Base-by-base conservation (phyloP, 257 asterid genomes). In the Jasminum sambac region DNA sequence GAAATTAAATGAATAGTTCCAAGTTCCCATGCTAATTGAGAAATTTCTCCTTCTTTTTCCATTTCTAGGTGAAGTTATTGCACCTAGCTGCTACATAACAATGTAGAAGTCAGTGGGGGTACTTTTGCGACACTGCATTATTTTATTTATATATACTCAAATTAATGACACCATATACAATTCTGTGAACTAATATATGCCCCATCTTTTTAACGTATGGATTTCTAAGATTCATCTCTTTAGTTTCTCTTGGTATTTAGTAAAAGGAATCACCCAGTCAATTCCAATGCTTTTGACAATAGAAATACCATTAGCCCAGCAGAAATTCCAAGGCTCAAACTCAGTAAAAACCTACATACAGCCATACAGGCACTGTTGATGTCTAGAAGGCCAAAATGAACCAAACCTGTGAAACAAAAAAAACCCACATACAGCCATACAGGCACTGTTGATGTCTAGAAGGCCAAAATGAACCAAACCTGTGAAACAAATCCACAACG, bases 401-500 rank as follows among this genome's bases (percentile, higher is more conserved):
- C 58, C 68, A 58, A 41, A 95, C 98, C 98, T 88, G 85, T 95
- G 98, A 78, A 95, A 95, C 38, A 89, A 79, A 78, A 61, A 1
- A 69, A 12, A n/a, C 62, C 5, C 8, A 16, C 17, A 11, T 11
- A 16, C n/a, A n/a, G n/a, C n/a, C n/a, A n/a, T n/a, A n/a, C n/a
- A n/a, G n/a, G n/a, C n/a, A n/a, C n/a, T n/a, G 11, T 64, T 16
- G 5, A 3, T 17, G 12, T 13, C 50, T 3, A 17, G 21, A 36
- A 50, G 44, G 12, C 39, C 11, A 5, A 65, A 64, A 40, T 6
- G 73, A 21, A 48, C 58, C 68, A 58, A 41, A 95, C 98, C 98
- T 88, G 85, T 95, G 98, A 78, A 95, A 95, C 38, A 89, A 79
- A 78, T 87, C 94, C 9, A 88, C 81, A 0, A 89, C 90, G 42